A percentile compares a stretch with the other conserved stretches of the same genome.
phyloP scores from a whole-genome alignment of 768 basidiomycete species.

The Kwoniella sp. region DNA sequence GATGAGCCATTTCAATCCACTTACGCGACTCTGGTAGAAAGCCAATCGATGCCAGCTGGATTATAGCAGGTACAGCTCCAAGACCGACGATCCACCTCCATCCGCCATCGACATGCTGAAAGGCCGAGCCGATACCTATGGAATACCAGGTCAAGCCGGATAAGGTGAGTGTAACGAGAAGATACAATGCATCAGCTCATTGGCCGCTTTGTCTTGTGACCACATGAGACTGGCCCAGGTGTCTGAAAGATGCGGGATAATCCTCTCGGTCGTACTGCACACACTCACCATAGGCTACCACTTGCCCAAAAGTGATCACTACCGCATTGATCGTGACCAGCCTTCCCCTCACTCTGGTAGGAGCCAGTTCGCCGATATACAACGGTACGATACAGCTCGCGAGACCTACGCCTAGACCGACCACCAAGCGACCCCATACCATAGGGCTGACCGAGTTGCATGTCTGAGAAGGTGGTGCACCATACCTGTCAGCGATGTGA shows the following conservation, averaged over 20 bases:
- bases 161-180: too few species aligned
- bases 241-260: too few species aligned
- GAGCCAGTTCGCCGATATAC: slow-evolving; percentile 78
- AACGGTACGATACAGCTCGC: slow-evolving; percentile 78
- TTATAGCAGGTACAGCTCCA: slow-evolving; percentile 58
- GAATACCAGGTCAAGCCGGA: too few species aligned
- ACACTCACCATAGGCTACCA: slow-evolving; percentile 75
- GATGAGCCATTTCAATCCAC: too few species aligned
- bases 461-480: slow-evolving; percentile 1
- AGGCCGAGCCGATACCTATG: slow-evolving; percentile 52
- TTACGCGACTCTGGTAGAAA: slow-evolving; percentile 78
- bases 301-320: slow-evolving; percentile 72
- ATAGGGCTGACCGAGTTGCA: slow-evolving; percentile 68
- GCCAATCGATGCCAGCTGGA: slow-evolving; percentile 66
- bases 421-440: slow-evolving; percentile 74
- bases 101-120: slow-evolving; percentile 61
- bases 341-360: slow-evolving; percentile 62
- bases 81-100: slow-evolving; percentile 87
- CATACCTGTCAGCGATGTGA: too few species aligned
- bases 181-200: too few species aligned
- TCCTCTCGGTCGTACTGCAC: too few species aligned
- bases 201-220: too few species aligned
- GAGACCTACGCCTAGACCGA: slow-evolving; percentile 71
- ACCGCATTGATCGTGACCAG: slow-evolving; percentile 83
- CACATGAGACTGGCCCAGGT: too few species aligned